Evolutionary conservation across 805 yeast species (phyloP).

Genomic region (Metschnikowia lachancei): DNA sequence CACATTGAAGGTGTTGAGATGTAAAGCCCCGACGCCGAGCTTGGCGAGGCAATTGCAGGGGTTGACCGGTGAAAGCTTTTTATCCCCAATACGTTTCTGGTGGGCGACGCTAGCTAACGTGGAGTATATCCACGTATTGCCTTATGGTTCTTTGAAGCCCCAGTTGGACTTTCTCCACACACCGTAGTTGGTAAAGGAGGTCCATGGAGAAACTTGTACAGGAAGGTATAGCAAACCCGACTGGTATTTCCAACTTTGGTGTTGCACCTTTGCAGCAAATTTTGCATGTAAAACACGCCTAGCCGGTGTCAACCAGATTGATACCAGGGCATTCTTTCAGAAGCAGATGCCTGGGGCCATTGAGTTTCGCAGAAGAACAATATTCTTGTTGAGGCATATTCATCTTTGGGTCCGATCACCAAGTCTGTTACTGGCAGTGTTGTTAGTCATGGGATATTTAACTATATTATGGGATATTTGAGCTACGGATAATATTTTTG

Average conservation of each 20-base stretch:
- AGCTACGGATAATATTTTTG: too few relatives aligned
- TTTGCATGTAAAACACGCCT: slow-evolving; percentile 24
- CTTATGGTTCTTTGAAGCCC: slow-evolving; percentile 39
- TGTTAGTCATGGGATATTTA: too few relatives aligned
- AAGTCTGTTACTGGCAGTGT: too few relatives aligned
- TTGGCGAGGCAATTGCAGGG: slow-evolving; percentile 49
- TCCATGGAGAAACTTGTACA: slow-evolving; percentile 44
- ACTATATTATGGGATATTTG: too few relatives aligned
- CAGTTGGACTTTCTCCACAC: slow-evolving; percentile 50
- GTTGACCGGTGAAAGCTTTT: slow-evolving; percentile 45
- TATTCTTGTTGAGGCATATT: slow-evolving; percentile 28
- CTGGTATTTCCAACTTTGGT: slow-evolving; percentile 62
- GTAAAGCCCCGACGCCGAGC: slow-evolving; percentile 57
- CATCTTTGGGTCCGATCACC: slow-evolving; percentile 27
- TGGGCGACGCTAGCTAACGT: slow-evolving; percentile 21
- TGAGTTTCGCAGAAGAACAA: slow-evolving; percentile 26
- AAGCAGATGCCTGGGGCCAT: slow-evolving; percentile 35
- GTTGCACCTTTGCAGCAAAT: slow-evolving; percentile 45
- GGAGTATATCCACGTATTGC: slow-evolving; percentile 22
- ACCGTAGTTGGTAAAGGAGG: slow-evolving; percentile 36
- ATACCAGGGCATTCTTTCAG: slow-evolving; percentile 31
- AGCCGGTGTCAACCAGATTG: slow-evolving; percentile 33
- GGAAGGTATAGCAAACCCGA: slow-evolving; percentile 55
- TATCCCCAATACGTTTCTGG: slow-evolving; percentile 55
- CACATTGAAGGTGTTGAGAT: slow-evolving; percentile 68